Conservation (phyloP, 2,329 filamentous ascomycete genomes). For the Leptoxyphium fumago region DNA sequence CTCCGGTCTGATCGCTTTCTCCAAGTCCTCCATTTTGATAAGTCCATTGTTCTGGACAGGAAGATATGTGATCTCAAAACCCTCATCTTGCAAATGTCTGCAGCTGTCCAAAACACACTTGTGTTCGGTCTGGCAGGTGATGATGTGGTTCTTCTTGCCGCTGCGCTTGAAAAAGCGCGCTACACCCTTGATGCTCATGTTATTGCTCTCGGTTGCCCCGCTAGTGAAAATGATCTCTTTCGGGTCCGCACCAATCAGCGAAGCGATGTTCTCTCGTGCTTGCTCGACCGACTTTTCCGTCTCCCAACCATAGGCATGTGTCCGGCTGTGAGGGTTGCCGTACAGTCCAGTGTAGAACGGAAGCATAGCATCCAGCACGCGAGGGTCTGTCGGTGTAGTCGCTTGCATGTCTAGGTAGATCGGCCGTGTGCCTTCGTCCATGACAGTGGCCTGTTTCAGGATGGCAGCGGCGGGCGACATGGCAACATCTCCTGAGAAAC, state of each 20-base stretch:
- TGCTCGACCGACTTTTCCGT: conserved; percentile 86
- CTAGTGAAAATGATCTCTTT: conserved; percentile 99
- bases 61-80: conserved; percentile 92
- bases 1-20: conserved; percentile 79
- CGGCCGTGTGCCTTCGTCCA: conserved; percentile 83
- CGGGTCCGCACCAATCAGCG: conserved; percentile 78
- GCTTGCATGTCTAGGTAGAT: conserved; percentile 99
- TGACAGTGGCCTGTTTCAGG: conserved; percentile 77
- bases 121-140: conserved; percentile 95
- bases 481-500: conserved; percentile 47
- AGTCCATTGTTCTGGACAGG: conserved; percentile 81
- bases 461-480: conserved; percentile 63
- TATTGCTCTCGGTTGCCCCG: conserved; percentile 95
- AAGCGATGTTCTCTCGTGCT: conserved; percentile 68
- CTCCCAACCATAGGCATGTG: conserved; percentile 97
- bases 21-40: conserved; percentile 67
- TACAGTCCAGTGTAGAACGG: conserved; percentile 88
- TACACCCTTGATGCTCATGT: conserved; percentile 99
- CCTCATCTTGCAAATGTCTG: conserved; percentile 89
- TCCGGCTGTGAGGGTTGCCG: conserved; percentile 92
- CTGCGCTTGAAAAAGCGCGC: conserved; percentile 84
- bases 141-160: conserved; percentile 96
- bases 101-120: conserved; percentile 98
- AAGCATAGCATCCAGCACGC: conserved; percentile 92
- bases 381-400: conserved; percentile 85